Percentiles rank a stretch among this genome's conserved stretches.
These are phyloP conservation scores for Pulveroboletus sp. DNA, from an alignment of 768 basidiomycete genomes.

Conservation along the genomic window DNA sequence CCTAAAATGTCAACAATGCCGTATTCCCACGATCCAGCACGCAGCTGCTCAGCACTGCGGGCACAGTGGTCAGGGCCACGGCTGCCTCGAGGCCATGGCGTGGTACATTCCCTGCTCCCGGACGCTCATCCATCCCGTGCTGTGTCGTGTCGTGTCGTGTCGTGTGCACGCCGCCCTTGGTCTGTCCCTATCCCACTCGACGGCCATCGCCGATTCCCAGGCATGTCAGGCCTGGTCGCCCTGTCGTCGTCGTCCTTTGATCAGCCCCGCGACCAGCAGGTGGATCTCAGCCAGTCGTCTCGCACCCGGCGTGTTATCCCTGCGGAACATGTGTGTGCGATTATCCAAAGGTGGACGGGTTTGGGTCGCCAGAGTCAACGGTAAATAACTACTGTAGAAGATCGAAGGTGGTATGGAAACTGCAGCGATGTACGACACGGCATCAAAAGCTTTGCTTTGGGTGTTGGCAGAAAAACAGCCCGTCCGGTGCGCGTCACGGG, in stretches of 20 bases:
- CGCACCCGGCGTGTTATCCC: too few species aligned
- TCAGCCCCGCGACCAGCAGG: too few species aligned
- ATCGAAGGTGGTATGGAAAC: conserved; percentile 23
- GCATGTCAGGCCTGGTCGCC: conserved; percentile 3
- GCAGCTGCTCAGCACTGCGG: not conserved
- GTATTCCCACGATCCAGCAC: conserved; percentile 19
- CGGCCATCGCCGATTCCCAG: conserved; percentile 13
- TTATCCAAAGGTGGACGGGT: conserved; percentile 1
- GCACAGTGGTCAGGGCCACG: too few species aligned
- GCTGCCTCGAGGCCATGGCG: conserved; percentile 6
- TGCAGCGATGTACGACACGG: conserved; percentile 13
- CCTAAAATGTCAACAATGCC: conserved; percentile 24
- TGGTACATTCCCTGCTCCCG: conserved; percentile 3
- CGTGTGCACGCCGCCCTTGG: conserved; percentile 1
- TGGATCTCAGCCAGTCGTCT: too few species aligned
- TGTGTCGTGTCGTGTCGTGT: conserved; percentile 12
- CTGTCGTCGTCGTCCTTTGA: too few species aligned
- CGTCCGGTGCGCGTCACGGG: not conserved
- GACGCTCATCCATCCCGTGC: not conserved
- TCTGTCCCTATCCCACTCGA: conserved; percentile 3
- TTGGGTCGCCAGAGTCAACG: conserved; percentile 13
- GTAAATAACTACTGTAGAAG: conserved; percentile 26
- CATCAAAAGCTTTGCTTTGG: not conserved
- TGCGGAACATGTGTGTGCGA: too few species aligned
- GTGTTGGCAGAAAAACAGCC: not conserved